Base-by-base conservation (phyloP, 768 basidiomycete species). In the Pisolithus marmoratus region DNA sequence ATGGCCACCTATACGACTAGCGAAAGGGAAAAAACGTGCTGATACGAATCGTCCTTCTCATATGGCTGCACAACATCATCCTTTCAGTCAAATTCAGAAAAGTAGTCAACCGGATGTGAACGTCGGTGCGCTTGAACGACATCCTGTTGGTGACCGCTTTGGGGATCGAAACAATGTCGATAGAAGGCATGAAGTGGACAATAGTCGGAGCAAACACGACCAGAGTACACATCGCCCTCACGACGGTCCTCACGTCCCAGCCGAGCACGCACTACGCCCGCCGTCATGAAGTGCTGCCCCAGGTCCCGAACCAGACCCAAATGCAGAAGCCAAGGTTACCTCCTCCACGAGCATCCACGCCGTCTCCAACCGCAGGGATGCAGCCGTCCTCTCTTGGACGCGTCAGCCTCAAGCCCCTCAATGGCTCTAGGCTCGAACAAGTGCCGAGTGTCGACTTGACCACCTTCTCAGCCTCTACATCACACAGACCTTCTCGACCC, bases 361-460 rank as follows among this genome's bases (percentile, higher is more conserved):
- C 37, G 14, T 8, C 27, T 12, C 31, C 34, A 14, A 19, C 14
- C 20, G 34, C 17, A 34, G 23, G 20, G 36, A 43, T 38, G 9
- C 61, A 45, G 22, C 54, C 53, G 27, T 59, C 54, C 8, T 51
- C 42, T 2, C 26, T 58, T 22, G 37, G 22, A 4, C 62, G 56
- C 4, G 49, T 55, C 11, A 60, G 58, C 34, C 56, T 59, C 40
- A 55, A 63, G 31, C 57, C 58, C 9, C 53, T 58, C 17, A 38
- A 38, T 23, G 49, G 46, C 4, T 47, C 50, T 27, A 43, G 9
- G 8, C 31, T 2, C n/a, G 45, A n/a, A 7, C 23, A 31, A 5
- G 55, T 61, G 1, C 65, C 63, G 4, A 58, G 58, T 44, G 4
- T 69, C 14, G 61, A 69, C 41, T 58, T 66, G 14, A 54, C 56